A percentile compares a stretch with the other conserved stretches of the same genome.
phyloP scores from a whole-genome alignment of 495 filamentous ascomycete genomes.

The Neurospora sp. region DNA sequence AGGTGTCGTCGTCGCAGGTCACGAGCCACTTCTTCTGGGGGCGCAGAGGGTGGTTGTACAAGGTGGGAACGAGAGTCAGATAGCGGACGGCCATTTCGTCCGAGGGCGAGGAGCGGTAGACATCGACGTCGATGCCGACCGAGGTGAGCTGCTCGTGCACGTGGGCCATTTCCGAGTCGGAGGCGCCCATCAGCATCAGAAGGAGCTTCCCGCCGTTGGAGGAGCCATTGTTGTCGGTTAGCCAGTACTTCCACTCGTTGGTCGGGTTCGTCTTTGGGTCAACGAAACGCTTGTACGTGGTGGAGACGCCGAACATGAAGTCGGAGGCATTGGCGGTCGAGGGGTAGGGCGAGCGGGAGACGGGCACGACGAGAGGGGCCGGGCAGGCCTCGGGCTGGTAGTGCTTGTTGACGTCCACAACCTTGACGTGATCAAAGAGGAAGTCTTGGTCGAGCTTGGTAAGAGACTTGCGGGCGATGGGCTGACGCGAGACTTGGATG shows the following conservation, averaged over 20 bases:
- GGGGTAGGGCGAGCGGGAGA: constrained; percentile 37
- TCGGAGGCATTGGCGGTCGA: constrained; percentile 34
- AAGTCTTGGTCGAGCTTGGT: constrained; percentile 36
- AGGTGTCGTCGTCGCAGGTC: constrained; percentile 67
- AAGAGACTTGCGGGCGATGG: constrained; percentile 35
- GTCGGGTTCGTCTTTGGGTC: constrained; percentile 32
- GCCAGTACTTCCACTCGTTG: constrained; percentile 40
- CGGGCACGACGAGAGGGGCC: constrained; percentile 36
- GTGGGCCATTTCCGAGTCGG: constrained; percentile 31
- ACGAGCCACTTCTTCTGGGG: constrained; percentile 53
- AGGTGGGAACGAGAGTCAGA: constrained; percentile 43
- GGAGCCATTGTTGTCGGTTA: constrained; percentile 36
- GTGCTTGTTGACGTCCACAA: constrained; percentile 33
- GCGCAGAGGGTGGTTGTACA: constrained; percentile 41
- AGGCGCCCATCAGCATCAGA: constrained; percentile 32
- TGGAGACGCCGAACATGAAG: constrained; percentile 44
- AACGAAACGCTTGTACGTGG: constrained; percentile 35
- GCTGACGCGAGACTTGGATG: constrained; percentile 32
- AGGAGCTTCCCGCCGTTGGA: constrained; percentile 41
- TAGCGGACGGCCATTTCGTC: constrained; percentile 52
- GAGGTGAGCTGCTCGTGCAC: constrained; percentile 28
- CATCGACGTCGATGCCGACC: constrained; percentile 52
- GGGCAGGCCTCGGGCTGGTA: constrained; percentile 32
- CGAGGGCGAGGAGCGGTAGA: constrained; percentile 47
- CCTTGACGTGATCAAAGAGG: constrained; percentile 31